Evolutionary conservation across 2,329 filamentous ascomycete species (phyloP), one percentile per base, ranked within the genome.

Genomic region (Mycosphaerella sp.): DNA sequence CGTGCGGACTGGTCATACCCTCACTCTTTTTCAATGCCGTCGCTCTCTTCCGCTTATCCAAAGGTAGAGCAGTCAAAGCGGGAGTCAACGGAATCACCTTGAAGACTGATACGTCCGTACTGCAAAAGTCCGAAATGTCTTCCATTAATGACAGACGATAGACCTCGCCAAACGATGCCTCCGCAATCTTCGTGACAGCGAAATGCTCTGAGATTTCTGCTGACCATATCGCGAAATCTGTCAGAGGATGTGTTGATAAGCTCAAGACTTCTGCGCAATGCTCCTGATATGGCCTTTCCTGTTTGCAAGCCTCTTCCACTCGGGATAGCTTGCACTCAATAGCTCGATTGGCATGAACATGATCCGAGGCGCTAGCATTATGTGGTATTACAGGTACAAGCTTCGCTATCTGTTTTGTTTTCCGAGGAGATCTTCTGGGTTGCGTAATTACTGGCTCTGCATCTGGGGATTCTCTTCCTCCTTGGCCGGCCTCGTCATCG

Each of bases 131-230:
- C 7, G 51, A 45, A 10, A 58, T 46, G 55, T 59, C 36, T 54
- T 63, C 50, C 36, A 64, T 62, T 2, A 72, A 64, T 6, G 70
- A 73, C 53, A 84, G 68, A 10, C 80, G 78, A 63, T 83, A 84
- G 2, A 85, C 81, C 61, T 84, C 81, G 48, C 79, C 80, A 61
- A 82, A 85, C 1, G 80, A 82, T 1, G 82, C 82, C 64, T 85
- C 81, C 7, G 80, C 81, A 32, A 85, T 77, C 59, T 85, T 85
- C 7, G 72, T 70, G 36, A 84, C 72, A 34, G 72, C 63, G 56
- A 78, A 77, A 51, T 72, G 66, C 5, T 65, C 62, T 12, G 69
- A 66, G 9, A 76, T 63, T 42, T 68, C 62, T 4, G 64, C 57
- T 13, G 71, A 66, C 72, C 73, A 76, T n/a, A 65, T 57, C 3